Evolutionary conservation across 306 rosid species (phyloP).

Genomic region (Gastrolobium bilobum): DNA sequence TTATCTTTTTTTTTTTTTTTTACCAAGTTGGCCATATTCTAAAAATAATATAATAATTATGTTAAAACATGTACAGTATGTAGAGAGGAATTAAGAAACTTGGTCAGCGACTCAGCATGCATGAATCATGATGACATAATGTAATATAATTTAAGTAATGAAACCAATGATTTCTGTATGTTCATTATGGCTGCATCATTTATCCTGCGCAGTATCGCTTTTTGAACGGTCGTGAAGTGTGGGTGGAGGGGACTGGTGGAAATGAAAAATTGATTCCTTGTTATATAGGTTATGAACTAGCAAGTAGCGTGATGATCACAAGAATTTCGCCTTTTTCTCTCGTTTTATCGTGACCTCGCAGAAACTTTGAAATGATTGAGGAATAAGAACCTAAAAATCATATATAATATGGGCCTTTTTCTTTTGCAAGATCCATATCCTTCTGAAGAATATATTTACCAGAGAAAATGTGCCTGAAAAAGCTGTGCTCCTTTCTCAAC

Average conservation of each 20-base stretch:
- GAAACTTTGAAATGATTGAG: conserved; percentile 56
- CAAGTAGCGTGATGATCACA: conserved; percentile 17
- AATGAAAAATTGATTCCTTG: conserved; percentile 43
- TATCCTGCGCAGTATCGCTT: neutral
- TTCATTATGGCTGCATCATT: conserved; percentile 40
- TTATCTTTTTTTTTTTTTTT: too few species aligned
- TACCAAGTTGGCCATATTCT: too few species aligned
- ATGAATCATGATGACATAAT: neutral
- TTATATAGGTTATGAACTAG: conserved; percentile 12
- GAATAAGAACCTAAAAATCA: conserved; percentile 62
- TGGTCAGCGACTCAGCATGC: conserved; percentile 15
- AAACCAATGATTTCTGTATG: neutral
- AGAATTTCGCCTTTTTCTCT: conserved; percentile 34
- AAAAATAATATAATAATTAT: neutral
- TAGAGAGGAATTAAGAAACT: neutral
- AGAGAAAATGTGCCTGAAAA: conserved; percentile 49
- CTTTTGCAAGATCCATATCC: conserved; percentile 52
- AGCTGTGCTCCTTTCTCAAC: conserved; percentile 60
- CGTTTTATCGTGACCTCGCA: conserved; percentile 40
- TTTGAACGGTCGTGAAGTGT: conserved; percentile 11
- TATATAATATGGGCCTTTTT: conserved; percentile 7
- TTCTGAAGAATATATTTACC: conserved; percentile 43
- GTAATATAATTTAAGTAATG: neutral
- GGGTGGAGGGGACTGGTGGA: neutral
- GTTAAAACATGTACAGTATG: neutral